Evolutionary conservation across 164 flowering plant genomes (phyloP).

Genomic region (Saururus chinensis): DNA sequence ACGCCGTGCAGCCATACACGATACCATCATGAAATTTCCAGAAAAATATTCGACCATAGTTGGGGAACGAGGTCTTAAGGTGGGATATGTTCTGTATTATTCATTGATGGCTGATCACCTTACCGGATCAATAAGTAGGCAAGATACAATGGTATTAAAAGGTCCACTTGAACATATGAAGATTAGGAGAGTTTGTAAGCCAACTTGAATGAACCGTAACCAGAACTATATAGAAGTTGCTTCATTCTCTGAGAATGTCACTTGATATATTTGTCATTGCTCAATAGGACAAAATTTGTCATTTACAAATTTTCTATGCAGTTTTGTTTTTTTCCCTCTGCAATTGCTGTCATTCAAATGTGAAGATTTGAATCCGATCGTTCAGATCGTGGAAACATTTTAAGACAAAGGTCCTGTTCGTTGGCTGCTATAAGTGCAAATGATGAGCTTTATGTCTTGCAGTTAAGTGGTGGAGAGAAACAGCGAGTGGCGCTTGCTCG

Average conservation of each 20-base stretch:
- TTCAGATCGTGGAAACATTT: background rate
- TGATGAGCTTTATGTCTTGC: constrained; percentile 12
- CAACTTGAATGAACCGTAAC: too few species aligned
- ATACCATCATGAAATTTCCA: constrained; percentile 87
- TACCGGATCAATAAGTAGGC: background rate
- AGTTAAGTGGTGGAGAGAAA: constrained; percentile 99
- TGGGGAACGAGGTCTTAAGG: constrained; percentile 99
- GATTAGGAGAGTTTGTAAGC: too few species aligned
- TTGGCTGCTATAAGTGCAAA: background rate
- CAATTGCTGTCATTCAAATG: too few species aligned
- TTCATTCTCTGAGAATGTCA: too few species aligned
- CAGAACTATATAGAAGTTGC: too few species aligned
- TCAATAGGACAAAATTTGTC: too few species aligned
- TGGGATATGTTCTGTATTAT: constrained; percentile 17
- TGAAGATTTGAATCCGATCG: too few species aligned
- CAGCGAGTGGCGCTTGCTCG: constrained; percentile 98
- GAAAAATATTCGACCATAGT: constrained; percentile 77
- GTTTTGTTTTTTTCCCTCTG: too few species aligned
- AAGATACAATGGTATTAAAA: background rate
- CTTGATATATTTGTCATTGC: too few species aligned
- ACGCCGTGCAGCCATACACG: constrained; percentile 86
- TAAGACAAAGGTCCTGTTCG: background rate
- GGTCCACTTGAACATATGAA: too few species aligned
- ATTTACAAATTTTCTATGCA: too few species aligned
- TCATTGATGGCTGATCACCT: background rate